A percentile compares a stretch with the other conserved stretches of the same genome.
Conservation (phyloP, 1,284 basidiomycete genomes). For the Phaffia rhodozyma region DNA sequence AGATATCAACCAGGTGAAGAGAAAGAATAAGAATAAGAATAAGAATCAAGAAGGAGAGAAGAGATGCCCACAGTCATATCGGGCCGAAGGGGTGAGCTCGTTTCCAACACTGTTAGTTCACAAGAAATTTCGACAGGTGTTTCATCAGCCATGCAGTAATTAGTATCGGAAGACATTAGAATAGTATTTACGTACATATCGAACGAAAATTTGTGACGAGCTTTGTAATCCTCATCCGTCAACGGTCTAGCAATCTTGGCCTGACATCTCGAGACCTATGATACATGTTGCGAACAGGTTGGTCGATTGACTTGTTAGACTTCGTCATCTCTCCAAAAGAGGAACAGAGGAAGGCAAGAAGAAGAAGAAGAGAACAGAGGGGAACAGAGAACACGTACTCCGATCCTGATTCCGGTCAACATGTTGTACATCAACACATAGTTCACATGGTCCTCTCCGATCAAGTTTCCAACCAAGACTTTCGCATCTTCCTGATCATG, state of each 20-base stretch:
- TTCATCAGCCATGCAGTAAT: neutral
- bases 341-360: neutral
- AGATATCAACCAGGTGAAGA: conserved; percentile 55
- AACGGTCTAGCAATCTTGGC: conserved; percentile 81
- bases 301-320: neutral
- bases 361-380: too few relatives aligned
- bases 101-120: conserved; percentile 62
- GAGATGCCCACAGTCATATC: conserved; percentile 43
- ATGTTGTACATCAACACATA: conserved; percentile 99
- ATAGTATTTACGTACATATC: conserved; percentile 58
- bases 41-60: neutral
- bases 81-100: conserved; percentile 90
- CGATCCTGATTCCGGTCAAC: conserved; percentile 94
- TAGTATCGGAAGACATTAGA: neutral
- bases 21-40: conserved; percentile 30
- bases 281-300: neutral
- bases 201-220: conserved; percentile 91
- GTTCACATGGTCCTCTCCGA: conserved; percentile 94
- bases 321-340: neutral
- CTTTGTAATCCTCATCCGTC: conserved; percentile 74
- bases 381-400: conserved; percentile 44
- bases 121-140: neutral
- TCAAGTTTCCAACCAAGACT: conserved; percentile 83
- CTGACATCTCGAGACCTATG: conserved; percentile 85
- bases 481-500: conserved; percentile 33